These are phyloP conservation scores for Carex pumila DNA, from an alignment of 176 grass and related monocot genomes.

Conservation along the genomic window DNA sequence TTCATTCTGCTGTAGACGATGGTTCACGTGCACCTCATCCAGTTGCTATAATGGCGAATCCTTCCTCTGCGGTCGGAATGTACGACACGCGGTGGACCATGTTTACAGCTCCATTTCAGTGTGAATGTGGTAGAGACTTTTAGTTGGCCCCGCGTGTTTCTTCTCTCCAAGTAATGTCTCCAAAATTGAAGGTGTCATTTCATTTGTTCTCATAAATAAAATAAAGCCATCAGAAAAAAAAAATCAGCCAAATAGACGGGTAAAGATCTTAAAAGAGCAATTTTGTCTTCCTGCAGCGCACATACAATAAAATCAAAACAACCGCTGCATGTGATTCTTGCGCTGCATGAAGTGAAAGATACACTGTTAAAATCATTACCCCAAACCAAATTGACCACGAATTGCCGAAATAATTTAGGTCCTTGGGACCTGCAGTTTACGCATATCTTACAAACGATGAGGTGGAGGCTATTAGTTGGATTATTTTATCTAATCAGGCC, in stretches of 20 bases:
- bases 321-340: no score
- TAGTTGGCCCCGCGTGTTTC: conserved; percentile 12
- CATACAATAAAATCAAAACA: no score
- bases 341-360: no score
- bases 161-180: conserved; percentile 15
- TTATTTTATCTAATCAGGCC: background rate
- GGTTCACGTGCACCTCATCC: background rate
- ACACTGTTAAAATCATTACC: no score
- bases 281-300: no score
- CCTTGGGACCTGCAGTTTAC: background rate
- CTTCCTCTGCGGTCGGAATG: background rate
- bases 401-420: background rate
- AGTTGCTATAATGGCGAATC: background rate
- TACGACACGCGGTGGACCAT: conserved; percentile 23
- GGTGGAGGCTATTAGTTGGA: background rate
- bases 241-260: no score
- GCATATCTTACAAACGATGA: background rate
- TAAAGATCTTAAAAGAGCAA: no score
- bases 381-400: no score
- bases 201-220: no score
- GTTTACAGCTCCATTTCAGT: conserved; percentile 13
- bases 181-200: conserved; percentile 11
- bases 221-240: no score
- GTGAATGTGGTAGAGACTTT: background rate
- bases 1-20: background rate